Conservation (phyloP, 1,284 basidiomycete species). For the Mycosarcoma mackinlayi region DNA sequence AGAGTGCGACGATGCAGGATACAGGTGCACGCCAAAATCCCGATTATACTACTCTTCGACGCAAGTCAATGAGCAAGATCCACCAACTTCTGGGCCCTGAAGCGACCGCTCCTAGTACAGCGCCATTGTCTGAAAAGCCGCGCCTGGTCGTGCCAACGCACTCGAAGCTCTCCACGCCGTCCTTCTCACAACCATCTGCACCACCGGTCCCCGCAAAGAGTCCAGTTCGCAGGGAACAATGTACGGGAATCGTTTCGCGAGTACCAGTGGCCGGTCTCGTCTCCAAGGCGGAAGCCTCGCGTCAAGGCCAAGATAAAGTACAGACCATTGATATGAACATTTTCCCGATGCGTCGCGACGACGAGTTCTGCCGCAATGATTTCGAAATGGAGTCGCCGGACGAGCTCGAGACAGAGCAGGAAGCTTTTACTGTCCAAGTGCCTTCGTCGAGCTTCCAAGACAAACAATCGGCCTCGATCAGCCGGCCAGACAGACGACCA, state of each 20-base stretch:
- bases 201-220: slow-evolving; percentile 22
- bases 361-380: slow-evolving; percentile 37
- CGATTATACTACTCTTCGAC: slow-evolving; percentile 6
- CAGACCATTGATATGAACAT: slow-evolving; percentile 18
- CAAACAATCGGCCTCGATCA: not conserved
- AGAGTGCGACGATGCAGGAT: not conserved
- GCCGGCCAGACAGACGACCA: slow-evolving; percentile 9
- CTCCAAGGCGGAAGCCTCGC: not conserved
- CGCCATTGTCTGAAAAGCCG: slow-evolving; percentile 6
- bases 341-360: slow-evolving; percentile 39
- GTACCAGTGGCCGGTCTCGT: not conserved
- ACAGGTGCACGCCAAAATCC: not conserved
- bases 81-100: slow-evolving; percentile 33
- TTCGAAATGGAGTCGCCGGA: slow-evolving; percentile 34
- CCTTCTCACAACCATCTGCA: not conserved
- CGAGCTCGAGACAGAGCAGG: slow-evolving; percentile 14
- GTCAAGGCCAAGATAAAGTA: slow-evolving; percentile 4
- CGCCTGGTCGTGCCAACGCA: not conserved
- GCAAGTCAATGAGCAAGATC: slow-evolving; percentile 37
- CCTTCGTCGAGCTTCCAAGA: slow-evolving; percentile 1
- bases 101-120: slow-evolving; percentile 3
- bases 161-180: not conserved
- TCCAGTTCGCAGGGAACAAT: not conserved
- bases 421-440: not conserved
- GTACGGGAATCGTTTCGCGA: slow-evolving; percentile 9